Conservation (phyloP, 345 rosid species). For the Hypericum perforatum region DNA sequence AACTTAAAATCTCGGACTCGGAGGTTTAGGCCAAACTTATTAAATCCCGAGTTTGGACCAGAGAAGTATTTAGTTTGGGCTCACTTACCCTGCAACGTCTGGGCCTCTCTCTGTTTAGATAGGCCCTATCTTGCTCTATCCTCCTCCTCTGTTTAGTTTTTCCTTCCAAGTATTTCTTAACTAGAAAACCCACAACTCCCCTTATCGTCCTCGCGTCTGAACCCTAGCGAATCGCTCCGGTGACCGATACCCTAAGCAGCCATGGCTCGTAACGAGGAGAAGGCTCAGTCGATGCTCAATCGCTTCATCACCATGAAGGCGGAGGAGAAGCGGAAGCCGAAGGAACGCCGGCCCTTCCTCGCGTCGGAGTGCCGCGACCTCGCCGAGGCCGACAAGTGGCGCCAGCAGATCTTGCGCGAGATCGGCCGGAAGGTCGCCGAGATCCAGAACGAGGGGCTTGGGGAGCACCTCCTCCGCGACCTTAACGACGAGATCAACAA, state of each 20-base stretch:
- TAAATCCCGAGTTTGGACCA: no score
- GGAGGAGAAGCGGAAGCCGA: constrained; percentile 83
- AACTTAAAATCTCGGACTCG: no score
- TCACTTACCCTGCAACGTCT: no score
- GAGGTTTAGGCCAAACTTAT: no score
- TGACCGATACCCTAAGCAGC: constrained; percentile 1
- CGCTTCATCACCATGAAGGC: constrained; percentile 63
- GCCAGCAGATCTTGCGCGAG: constrained; percentile 85
- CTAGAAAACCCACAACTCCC: no score
- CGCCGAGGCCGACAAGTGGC: constrained; percentile 86
- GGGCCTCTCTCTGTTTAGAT: no score
- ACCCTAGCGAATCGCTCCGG: no score
- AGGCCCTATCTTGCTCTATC: no score
- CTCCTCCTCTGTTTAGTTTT: no score
- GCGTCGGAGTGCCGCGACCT: constrained; percentile 93
- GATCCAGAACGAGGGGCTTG: constrained; percentile 93
- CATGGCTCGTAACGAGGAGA: constrained; percentile 97
- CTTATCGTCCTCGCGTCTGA: no score
- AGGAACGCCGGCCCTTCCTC: constrained; percentile 79
- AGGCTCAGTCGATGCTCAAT: constrained; percentile 96
- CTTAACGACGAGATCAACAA: constrained; percentile 94
- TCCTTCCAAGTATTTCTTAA: no score
- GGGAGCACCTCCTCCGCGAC: constrained; percentile 82
- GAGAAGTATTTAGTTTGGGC: no score
- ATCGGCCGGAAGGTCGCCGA: constrained; percentile 85